These are phyloP conservation scores for Phialophora tarda DNA, from an alignment of 2,329 filamentous ascomycete species.

Conservation along the genomic window DNA sequence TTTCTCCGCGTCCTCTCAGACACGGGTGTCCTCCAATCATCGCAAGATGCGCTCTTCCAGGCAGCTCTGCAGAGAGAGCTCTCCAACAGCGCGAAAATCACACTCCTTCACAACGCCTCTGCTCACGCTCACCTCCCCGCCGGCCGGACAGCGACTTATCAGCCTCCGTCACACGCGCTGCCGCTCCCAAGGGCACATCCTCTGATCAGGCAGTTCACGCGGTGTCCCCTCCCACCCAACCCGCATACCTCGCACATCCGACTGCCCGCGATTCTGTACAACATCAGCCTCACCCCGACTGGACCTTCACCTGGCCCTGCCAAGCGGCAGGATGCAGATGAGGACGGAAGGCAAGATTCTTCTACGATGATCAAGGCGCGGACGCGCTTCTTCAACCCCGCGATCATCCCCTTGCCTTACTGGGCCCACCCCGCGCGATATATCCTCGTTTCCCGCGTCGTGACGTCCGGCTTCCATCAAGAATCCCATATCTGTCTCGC, in stretches of 20 bases:
- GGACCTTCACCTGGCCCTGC: slow-evolving; percentile 17
- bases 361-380: not conserved
- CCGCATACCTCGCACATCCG: slow-evolving; percentile 42
- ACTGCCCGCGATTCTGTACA: slow-evolving; percentile 43
- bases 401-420: slow-evolving; percentile 48
- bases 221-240: slow-evolving; percentile 1
- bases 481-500: slow-evolving; percentile 50
- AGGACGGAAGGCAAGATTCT: slow-evolving; percentile 12
- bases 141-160: not conserved
- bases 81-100: not conserved
- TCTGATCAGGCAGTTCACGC: slow-evolving; percentile 13
- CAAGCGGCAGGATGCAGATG: slow-evolving; percentile 22
- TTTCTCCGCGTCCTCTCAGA: slow-evolving; percentile 33
- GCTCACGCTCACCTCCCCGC: slow-evolving; percentile 2
- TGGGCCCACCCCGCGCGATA: slow-evolving; percentile 47
- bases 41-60: slow-evolving; percentile 12
- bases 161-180: too few relatives aligned
- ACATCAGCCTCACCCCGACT: slow-evolving; percentile 48
- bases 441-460: slow-evolving; percentile 46
- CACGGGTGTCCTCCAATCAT: slow-evolving; percentile 7
- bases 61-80: slow-evolving; percentile 7
- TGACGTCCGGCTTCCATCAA: slow-evolving; percentile 46
- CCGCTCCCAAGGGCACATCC: slow-evolving; percentile 7
- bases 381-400: slow-evolving; percentile 46
- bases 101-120: slow-evolving; percentile 1